These are phyloP conservation scores for Perkinsus olseni DNA, from an alignment of 169 alveolate species.

Conservation along the genomic window DNA sequence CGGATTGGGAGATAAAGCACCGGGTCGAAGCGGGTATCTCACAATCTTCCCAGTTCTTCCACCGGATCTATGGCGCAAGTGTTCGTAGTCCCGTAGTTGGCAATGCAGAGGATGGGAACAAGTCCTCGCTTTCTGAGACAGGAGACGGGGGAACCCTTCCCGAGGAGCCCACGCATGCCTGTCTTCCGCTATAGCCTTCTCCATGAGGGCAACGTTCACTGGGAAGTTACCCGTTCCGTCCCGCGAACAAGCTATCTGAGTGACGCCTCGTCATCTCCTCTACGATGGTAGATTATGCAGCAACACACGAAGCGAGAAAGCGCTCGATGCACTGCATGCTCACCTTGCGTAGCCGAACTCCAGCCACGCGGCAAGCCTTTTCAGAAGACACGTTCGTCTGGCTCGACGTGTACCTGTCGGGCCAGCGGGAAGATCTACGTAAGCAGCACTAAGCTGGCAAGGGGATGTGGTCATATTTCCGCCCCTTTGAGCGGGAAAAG, in stretches of 20 bases:
- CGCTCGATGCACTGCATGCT: not conserved
- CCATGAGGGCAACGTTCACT: not conserved
- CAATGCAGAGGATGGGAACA: conserved; percentile 9
- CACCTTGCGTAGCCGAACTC: not conserved
- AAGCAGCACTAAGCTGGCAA: not conserved
- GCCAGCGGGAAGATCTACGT: not conserved
- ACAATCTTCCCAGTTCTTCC: not conserved
- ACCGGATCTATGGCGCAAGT: conserved; percentile 6
- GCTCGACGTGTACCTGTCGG: not conserved
- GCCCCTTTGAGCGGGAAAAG: no score
- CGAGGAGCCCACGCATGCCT: no score
- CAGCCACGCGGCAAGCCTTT: not conserved
- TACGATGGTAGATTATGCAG: no score
- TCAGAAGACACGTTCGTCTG: conserved; percentile 1
- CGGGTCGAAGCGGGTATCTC: not conserved
- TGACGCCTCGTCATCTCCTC: no score
- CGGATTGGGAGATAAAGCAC: not conserved
- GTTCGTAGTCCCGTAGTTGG: conserved; percentile 19
- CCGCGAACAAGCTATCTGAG: no score
- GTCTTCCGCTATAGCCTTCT: not conserved
- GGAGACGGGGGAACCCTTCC: no score
- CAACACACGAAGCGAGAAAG: not conserved
- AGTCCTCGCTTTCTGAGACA: not conserved
- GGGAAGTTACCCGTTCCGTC: not conserved
- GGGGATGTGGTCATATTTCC: no score